Percentiles rank a stretch among this genome's conserved stretches.
phyloP scores from a whole-genome alignment of 2,329 filamentous ascomycete species.

The Rachicladosporium sp. region DNA sequence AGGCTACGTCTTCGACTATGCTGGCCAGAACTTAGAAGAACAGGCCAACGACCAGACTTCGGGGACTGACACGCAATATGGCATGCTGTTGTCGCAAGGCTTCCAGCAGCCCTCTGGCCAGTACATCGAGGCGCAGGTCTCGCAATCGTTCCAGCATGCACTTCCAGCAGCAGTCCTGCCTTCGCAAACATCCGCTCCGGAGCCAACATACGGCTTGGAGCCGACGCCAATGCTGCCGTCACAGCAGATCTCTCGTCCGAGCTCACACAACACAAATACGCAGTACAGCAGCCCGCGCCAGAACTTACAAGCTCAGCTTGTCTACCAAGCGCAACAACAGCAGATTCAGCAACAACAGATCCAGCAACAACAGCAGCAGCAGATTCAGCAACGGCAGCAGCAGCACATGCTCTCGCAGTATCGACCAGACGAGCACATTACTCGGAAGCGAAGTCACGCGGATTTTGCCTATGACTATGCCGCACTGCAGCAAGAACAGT shows the following conservation, averaged over 20 bases:
- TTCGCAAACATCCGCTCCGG: slow-evolving; percentile 17
- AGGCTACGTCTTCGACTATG: slow-evolving; percentile 36
- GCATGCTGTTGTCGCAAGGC: slow-evolving; percentile 15
- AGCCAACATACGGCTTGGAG: slow-evolving; percentile 16
- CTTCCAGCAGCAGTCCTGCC: slow-evolving; percentile 16
- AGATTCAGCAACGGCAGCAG: background rate
- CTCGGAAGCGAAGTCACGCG: slow-evolving; percentile 30
- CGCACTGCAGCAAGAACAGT: slow-evolving; percentile 26
- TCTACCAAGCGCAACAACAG: slow-evolving; percentile 4
- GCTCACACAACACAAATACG: slow-evolving; percentile 1
- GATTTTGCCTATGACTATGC: slow-evolving; percentile 28
- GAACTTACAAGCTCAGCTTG: slow-evolving; percentile 2
- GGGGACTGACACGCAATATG: slow-evolving; percentile 10
- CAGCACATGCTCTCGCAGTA: no score
- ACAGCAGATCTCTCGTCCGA: slow-evolving; percentile 3
- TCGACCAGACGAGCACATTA: background rate
- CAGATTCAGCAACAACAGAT: background rate
- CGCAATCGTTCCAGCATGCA: slow-evolving; percentile 17
- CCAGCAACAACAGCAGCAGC: slow-evolving; percentile 5
- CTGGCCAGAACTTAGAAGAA: slow-evolving; percentile 30
- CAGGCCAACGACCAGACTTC: slow-evolving; percentile 22
- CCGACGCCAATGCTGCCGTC: slow-evolving; percentile 15
- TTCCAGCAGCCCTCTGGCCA: slow-evolving; percentile 7
- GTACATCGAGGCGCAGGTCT: slow-evolving; percentile 6
- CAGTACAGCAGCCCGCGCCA: slow-evolving; percentile 6